These are phyloP conservation scores for Metarhizium anisopliae DNA, from an alignment of 2,329 filamentous ascomycete genomes.

Conservation along the genomic window DNA sequence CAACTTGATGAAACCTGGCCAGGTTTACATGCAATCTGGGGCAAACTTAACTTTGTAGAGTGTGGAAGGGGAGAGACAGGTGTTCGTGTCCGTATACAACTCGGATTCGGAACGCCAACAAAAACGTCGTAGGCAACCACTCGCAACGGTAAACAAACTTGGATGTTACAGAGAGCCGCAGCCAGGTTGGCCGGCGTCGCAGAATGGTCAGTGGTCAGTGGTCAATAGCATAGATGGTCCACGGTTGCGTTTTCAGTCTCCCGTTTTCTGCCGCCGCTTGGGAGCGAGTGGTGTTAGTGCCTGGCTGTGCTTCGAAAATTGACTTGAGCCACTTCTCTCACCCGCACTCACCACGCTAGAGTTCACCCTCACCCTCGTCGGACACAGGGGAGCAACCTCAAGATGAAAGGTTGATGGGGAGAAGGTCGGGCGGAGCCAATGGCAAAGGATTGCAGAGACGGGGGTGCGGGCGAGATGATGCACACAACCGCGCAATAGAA, in stretches of 20 bases:
- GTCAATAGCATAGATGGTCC: neutral
- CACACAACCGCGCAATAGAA: neutral
- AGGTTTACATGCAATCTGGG: neutral
- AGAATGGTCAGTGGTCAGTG: neutral
- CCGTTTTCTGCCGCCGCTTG: neutral
- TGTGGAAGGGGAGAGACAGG: neutral
- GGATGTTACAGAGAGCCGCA: neutral
- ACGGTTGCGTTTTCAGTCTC: neutral
- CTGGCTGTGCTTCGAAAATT: too few relatives aligned
- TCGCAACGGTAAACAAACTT: neutral
- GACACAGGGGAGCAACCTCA: neutral
- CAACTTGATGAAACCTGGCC: constrained; percentile 1
- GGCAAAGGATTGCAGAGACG: neutral
- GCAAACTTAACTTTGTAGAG: neutral
- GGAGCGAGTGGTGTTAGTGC: too few relatives aligned
- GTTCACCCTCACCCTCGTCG: neutral
- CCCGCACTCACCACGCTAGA: too few relatives aligned
- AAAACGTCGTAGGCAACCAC: neutral
- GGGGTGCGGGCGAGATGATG: neutral
- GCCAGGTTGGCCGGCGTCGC: neutral
- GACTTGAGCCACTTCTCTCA: too few relatives aligned
- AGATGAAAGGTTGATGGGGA: neutral
- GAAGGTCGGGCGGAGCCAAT: constrained; percentile 2
- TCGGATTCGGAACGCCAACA: neutral
- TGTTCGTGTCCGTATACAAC: neutral